phyloP scores from a whole-genome alignment of 352 stramenopile genomes.

The Globisporangium cylindrosporum region DNA sequence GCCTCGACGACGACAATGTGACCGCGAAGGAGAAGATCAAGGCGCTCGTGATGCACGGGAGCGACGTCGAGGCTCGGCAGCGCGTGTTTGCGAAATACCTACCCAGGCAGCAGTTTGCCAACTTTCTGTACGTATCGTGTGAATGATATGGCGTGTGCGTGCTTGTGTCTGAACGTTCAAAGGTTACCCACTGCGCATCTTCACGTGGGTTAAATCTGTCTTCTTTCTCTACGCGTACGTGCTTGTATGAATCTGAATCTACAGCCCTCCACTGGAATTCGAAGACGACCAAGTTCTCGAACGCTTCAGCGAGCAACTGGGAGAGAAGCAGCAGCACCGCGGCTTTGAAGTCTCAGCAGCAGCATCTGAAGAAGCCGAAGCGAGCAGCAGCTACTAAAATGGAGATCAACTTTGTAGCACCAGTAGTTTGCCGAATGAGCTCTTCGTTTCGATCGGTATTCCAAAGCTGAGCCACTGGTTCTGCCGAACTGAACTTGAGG shows the following conservation, averaged over 20 bases:
- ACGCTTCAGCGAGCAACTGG: background rate
- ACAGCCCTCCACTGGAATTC: conserved; percentile 51
- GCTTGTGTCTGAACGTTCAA: background rate
- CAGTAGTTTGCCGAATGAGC: background rate
- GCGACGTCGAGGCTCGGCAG: conserved; percentile 54
- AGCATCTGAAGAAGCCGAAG: conserved; percentile 1
- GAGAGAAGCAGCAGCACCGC: background rate
- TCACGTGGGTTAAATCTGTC: background rate
- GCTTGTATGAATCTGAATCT: background rate
- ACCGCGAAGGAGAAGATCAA: conserved; percentile 77
- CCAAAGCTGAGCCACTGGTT: background rate
- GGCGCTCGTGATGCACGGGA: conserved; percentile 68
- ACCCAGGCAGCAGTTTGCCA: conserved; percentile 49
- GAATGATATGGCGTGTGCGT: background rate
- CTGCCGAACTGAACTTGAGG: background rate
- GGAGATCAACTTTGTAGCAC: background rate
- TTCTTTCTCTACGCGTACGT: background rate
- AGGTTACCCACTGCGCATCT: conserved; percentile 3
- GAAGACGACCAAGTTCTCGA: conserved; percentile 42
- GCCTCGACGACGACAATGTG: conserved; percentile 50
- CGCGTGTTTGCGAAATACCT: conserved; percentile 56
- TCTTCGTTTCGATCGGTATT: background rate
- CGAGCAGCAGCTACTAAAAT: background rate
- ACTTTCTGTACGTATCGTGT: conserved; percentile 53
- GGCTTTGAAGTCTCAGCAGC: background rate